These are phyloP conservation scores for Fomitopsis serialis DNA, from an alignment of 768 basidiomycete species.

Conservation along the genomic window DNA sequence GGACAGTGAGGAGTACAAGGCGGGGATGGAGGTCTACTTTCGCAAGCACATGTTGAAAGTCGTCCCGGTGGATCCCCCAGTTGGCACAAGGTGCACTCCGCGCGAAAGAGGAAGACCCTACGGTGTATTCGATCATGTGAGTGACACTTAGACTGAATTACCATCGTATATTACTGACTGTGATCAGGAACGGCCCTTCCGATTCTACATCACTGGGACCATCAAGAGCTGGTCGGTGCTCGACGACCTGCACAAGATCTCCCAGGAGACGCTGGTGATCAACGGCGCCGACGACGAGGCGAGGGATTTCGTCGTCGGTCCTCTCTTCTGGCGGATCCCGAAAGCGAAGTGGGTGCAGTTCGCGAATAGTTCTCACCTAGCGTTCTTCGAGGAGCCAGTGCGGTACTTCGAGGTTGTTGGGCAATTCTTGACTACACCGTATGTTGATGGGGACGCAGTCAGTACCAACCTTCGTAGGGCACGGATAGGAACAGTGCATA, in stretches of 20 bases:
- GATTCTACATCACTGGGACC: slow-evolving; percentile 35
- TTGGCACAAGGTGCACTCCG: slow-evolving; percentile 18
- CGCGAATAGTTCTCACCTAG: slow-evolving; percentile 37
- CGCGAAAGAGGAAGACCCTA: slow-evolving; percentile 27
- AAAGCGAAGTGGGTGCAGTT: slow-evolving; percentile 41
- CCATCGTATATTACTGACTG: background rate
- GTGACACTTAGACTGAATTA: background rate
- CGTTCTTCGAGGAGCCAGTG: slow-evolving; percentile 38
- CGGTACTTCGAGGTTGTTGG: slow-evolving; percentile 34
- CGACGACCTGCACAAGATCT: slow-evolving; percentile 36
- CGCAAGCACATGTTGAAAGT: background rate
- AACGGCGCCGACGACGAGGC: slow-evolving; percentile 38
- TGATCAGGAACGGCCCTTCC: slow-evolving; percentile 21
- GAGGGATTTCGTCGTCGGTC: slow-evolving; percentile 31
- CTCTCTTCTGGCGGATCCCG: slow-evolving; percentile 32
- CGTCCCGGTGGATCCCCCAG: slow-evolving; percentile 17
- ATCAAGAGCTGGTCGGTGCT: slow-evolving; percentile 44
- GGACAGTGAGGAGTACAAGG: background rate
- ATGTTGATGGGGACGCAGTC: too few species aligned
- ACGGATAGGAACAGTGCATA: too few species aligned
- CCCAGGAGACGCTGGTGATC: slow-evolving; percentile 28
- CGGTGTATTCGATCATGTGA: slow-evolving; percentile 32
- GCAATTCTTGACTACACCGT: slow-evolving; percentile 23
- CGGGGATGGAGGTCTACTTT: background rate
- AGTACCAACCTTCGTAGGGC: too few species aligned